A percentile compares a stretch with the other conserved stretches of the same genome.
Conservation (phyloP, 2,329 filamentous ascomycete genomes). For the Fusarium tanahbumbuense region DNA sequence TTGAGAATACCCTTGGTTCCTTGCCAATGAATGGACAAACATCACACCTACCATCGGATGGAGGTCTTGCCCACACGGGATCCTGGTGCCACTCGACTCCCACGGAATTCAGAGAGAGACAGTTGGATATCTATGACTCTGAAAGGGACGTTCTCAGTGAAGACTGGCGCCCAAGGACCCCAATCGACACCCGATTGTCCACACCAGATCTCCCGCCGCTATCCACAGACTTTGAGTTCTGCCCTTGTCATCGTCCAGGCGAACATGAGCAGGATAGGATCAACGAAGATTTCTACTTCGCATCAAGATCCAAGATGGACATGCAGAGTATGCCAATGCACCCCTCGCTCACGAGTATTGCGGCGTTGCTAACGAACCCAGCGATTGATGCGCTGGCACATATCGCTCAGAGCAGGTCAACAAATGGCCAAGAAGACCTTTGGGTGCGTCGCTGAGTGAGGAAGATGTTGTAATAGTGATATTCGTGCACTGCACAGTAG, state of each 20-base stretch:
- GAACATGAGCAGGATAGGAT: conserved; percentile 31
- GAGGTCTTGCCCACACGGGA: conserved; percentile 28
- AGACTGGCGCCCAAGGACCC: conserved; percentile 33
- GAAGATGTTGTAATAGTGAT: neutral
- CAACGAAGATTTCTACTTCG: conserved; percentile 39
- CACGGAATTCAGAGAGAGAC: neutral
- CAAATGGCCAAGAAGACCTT: neutral
- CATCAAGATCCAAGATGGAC: conserved; percentile 40
- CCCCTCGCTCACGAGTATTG: neutral
- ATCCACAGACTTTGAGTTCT: conserved; percentile 43
- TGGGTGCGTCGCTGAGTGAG: neutral
- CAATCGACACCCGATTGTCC: conserved; percentile 31
- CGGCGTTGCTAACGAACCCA: conserved; percentile 25
- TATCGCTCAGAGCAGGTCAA: conserved; percentile 22
- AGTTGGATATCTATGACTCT: neutral
- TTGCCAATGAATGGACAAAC: neutral
- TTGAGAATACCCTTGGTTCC: conserved; percentile 1
- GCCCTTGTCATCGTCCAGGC: conserved; percentile 24
- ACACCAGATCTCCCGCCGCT: conserved; percentile 41
- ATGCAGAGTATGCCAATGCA: conserved; percentile 36
- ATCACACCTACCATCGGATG: neutral
- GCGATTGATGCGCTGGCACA: conserved; percentile 36
- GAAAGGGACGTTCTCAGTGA: conserved; percentile 5
- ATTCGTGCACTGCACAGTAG: neutral
- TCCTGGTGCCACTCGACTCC: conserved; percentile 36